phyloP scores from a whole-genome alignment of 495 filamentous ascomycete species.

The Hypoxylon perforatum region DNA sequence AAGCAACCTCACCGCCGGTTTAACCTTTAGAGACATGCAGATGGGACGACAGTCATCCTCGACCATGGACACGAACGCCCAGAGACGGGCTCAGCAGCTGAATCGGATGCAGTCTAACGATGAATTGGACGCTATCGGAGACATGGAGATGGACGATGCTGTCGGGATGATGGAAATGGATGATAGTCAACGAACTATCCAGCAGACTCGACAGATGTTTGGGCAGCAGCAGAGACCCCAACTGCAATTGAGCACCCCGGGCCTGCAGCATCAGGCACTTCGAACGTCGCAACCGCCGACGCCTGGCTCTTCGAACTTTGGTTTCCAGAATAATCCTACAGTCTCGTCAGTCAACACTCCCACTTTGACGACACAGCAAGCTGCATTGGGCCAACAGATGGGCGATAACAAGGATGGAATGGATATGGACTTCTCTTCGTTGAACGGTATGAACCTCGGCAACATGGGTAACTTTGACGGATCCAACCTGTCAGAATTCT shows the following conservation, averaged over 20 bases:
- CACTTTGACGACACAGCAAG: slow-evolving; percentile 75
- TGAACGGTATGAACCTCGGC: slow-evolving; percentile 64
- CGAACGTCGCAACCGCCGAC: slow-evolving; percentile 88
- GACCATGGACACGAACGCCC: slow-evolving; percentile 43
- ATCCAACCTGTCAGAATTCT: slow-evolving; percentile 58
- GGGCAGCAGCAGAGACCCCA: slow-evolving; percentile 80
- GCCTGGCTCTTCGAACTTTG: slow-evolving; percentile 76
- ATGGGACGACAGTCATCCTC: slow-evolving; percentile 57
- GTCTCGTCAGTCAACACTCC: slow-evolving; percentile 98
- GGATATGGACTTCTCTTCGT: slow-evolving; percentile 69
- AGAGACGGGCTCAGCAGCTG: slow-evolving; percentile 41
- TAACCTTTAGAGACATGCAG: slow-evolving; percentile 55
- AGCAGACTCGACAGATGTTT: slow-evolving; percentile 70
- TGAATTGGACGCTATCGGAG: slow-evolving; percentile 88
- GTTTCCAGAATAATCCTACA: slow-evolving; percentile 92
- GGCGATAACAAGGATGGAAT: slow-evolving; percentile 54
- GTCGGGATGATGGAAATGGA: slow-evolving; percentile 71
- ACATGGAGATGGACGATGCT: slow-evolving; percentile 97
- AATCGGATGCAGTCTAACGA: slow-evolving; percentile 56
- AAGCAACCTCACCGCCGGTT: slow-evolving; percentile 34
- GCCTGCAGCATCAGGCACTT: slow-evolving; percentile 80
- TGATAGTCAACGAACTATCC: slow-evolving; percentile 69
- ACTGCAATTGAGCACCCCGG: slow-evolving; percentile 74
- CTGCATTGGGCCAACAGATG: slow-evolving; percentile 49
- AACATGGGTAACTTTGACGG: slow-evolving; percentile 54